Evolutionary conservation across 345 rosid genomes (phyloP), one percentile per base, ranked within the genome.

Genomic region (Bruguiera parviflora): DNA sequence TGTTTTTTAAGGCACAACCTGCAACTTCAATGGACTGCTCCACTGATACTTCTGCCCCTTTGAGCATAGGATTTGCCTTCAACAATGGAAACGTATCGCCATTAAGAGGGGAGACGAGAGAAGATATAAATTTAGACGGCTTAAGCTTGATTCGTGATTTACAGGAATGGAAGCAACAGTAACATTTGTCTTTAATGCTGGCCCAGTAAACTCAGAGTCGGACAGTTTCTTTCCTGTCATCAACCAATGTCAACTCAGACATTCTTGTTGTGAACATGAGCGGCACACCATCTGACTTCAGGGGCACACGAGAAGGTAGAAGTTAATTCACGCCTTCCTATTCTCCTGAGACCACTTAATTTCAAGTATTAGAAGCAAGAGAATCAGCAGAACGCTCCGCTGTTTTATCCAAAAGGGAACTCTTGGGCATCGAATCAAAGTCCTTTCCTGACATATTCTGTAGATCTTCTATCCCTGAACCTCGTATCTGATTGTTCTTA

Each of bases 271-370:
- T 83, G 65, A 77, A 32, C 0, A 64, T 55, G 77, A 77, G 80
- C 1, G 91, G 82, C 43, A 76, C 77, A 64, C 11, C 75, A 66
- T 76, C 83, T 62, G 63, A 70, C 80, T 77, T 66, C 6, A 20
- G 74, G 60, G 70, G 65, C 70, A 56, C 9, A 53, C n/a, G n/a
- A n/a, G n/a, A n/a, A n/a, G 55, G 63, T 13, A 55, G 53, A 25
- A 71, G 24, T 25, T 75, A 65, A 53, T 80, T 69, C 15, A 39
- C 11, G 11, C 46, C 75, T 67, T 76, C 83, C 62, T 65, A 70
- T 31, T 77, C 80, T 77, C 64, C 6, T 21, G 74, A 63, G 70
- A 71, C 69, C 61, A 79, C 56, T 25, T 53, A 32, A 61, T 18
- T 33, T 16, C 39, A 46, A 77, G 32, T 28, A 57, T 27, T 22